phyloP scores from a whole-genome alignment of 768 basidiomycete genomes.

The Mycena crocata region DNA sequence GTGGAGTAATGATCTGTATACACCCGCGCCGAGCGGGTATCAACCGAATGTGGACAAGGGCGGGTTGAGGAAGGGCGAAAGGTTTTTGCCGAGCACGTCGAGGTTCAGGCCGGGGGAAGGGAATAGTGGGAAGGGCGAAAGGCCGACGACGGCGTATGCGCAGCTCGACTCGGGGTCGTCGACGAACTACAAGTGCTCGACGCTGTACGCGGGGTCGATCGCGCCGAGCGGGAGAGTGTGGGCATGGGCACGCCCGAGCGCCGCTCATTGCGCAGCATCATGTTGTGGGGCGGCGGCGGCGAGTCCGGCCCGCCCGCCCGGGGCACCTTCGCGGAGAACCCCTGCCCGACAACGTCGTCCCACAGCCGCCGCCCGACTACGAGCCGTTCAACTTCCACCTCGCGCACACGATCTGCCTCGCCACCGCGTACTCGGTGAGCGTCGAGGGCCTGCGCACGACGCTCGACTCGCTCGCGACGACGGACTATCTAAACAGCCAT shows the following conservation, averaged over 20 bases:
- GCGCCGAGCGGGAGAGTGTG: too few relatives aligned
- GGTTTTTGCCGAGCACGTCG: constrained; percentile 75
- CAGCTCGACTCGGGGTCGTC: constrained; percentile 64
- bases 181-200: constrained; percentile 68
- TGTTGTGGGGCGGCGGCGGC: constrained; percentile 69
- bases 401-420: constrained; percentile 93
- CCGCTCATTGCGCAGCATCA: too few relatives aligned
- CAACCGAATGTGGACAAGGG: constrained; percentile 89
- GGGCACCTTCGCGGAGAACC: constrained; percentile 67
- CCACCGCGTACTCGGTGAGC: constrained; percentile 98
- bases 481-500: constrained; percentile 98
- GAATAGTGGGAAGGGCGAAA: constrained; percentile 61
- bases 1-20: constrained; percentile 97
- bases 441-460: constrained; percentile 97
- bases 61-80: constrained; percentile 63
- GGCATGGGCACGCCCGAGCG: too few relatives aligned
- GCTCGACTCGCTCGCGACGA: constrained; percentile 97
- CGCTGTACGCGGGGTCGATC: too few relatives aligned
- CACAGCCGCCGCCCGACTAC: constrained; percentile 90
- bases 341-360: constrained; percentile 88
- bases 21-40: constrained; percentile 90
- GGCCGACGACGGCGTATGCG: constrained; percentile 77
- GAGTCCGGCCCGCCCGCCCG: constrained; percentile 43
- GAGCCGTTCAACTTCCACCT: constrained; percentile 98
- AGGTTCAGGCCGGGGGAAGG: constrained; percentile 81